Conservation (phyloP, 176 grass and related monocot species). For the Coix lacrymajobi region DNA sequence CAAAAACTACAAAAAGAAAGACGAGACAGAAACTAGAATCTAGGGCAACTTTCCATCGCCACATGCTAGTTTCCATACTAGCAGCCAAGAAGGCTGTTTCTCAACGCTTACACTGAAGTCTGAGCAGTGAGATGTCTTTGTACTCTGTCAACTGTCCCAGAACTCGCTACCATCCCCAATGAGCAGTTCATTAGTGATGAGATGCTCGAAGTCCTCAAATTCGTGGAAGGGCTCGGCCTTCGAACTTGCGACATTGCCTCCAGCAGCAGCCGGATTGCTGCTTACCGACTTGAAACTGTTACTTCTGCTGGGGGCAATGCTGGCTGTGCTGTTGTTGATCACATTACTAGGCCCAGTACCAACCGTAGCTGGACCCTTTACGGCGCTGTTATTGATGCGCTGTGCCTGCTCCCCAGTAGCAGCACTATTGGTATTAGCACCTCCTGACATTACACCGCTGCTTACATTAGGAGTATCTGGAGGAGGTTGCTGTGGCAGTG, state of each 20-base stretch:
- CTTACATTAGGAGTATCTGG: constrained; percentile 32
- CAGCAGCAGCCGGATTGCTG: constrained; percentile 49
- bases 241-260: constrained; percentile 20
- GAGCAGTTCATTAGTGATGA: constrained; percentile 54
- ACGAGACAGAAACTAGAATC: not conserved
- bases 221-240: constrained; percentile 58
- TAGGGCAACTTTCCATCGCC: not conserved
- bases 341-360: constrained; percentile 34
- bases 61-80: not conserved
- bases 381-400: constrained; percentile 21
- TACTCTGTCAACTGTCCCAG: constrained; percentile 33
- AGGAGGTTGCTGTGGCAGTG: constrained; percentile 32
- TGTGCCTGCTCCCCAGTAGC: constrained; percentile 7
- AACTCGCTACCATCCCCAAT: constrained; percentile 32
- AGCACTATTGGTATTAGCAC: constrained; percentile 1
- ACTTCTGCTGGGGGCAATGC: constrained; percentile 42
- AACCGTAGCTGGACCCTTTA: not conserved
- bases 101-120: not conserved
- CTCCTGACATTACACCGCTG: constrained; percentile 26
- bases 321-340: constrained; percentile 40
- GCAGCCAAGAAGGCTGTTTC: not conserved
- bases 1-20: not conserved
- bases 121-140: not conserved
- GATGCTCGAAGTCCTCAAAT: constrained; percentile 46
- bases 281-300: constrained; percentile 85